Conservation (phyloP, 2,329 filamentous ascomycete species). For the Apiospora aurea region DNA sequence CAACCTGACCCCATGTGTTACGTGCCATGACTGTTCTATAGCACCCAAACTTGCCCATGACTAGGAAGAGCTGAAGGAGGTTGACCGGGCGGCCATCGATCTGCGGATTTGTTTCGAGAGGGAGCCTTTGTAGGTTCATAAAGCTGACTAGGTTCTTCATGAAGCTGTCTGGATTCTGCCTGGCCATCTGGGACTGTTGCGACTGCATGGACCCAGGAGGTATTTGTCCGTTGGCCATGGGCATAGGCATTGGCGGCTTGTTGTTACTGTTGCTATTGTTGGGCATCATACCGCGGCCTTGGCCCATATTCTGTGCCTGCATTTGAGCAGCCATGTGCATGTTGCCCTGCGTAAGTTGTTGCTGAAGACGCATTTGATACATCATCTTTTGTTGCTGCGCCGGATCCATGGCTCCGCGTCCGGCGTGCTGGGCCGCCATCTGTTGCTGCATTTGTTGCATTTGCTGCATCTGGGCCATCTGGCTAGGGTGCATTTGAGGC, state of each 20-base stretch:
- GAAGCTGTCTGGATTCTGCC: constrained; percentile 69
- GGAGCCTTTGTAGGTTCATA: constrained; percentile 76
- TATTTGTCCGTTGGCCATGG: constrained; percentile 55
- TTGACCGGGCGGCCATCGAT: constrained; percentile 78
- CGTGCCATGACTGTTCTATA: constrained; percentile 74
- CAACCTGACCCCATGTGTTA: constrained; percentile 78
- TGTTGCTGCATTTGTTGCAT: constrained; percentile 47
- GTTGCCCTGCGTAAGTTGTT: constrained; percentile 69
- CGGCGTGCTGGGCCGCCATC: constrained; percentile 48
- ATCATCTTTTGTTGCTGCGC: constrained; percentile 73
- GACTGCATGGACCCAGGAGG: constrained; percentile 56
- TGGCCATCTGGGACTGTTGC: constrained; percentile 50
- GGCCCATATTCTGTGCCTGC: constrained; percentile 51
- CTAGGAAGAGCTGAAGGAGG: constrained; percentile 78
- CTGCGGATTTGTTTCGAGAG: constrained; percentile 76
- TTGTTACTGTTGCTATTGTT: constrained; percentile 18
- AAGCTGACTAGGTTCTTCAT: constrained; percentile 80
- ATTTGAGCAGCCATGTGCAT: constrained; percentile 60
- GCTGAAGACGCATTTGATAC: constrained; percentile 85
- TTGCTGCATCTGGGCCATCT: constrained; percentile 45
- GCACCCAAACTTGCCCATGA: constrained; percentile 78
- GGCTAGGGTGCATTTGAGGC: constrained; percentile 43
- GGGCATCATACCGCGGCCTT: constrained; percentile 59
- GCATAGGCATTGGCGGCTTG: constrained; percentile 58
- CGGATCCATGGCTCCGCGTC: constrained; percentile 63